Evolutionary conservation across 768 basidiomycete species (phyloP), one percentile per base, ranked within the genome.

Genomic region (Russula earlei): DNA sequence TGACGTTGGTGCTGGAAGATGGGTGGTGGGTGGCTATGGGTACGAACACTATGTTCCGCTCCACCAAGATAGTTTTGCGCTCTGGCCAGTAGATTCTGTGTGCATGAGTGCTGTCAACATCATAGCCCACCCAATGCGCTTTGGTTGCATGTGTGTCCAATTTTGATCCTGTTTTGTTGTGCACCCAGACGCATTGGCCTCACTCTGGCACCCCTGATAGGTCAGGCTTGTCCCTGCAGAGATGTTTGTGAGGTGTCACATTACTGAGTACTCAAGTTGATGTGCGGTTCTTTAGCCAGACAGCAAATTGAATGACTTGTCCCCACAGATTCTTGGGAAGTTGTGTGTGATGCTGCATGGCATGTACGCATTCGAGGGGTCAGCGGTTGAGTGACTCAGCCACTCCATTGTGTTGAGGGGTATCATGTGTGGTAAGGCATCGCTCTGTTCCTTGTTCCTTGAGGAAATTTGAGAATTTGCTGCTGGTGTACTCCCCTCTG

Each of bases 361-460:
- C 71, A 0, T 65, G 59, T 9, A 67, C 65, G 14, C 64, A 59
- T 25, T 74, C 68, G 5, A 69, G 10, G 1, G 70, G 33, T 0
- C 64, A 68, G 2, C 69, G 58, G 34, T 71, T 75, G 22, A 69
- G 63, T 3, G 67, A 59, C 55, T 77, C 73, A 0, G 72, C 69
- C 11, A 75, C 54, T 15, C 70, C n/a, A 52, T 74, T 74, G 56
- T 73, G 67, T 36, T 72, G 62, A 2, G 70, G 70, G 0, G 62
- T 67, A 36, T 67, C 56, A 9, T 65, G 68, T 0, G 63, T 62
- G 20, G 67, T 70, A 34, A 64, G 59, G 12, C 58, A 45, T 0
- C 56, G 63, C 6, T 49, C 56, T 0, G 60, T 67, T 0, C 68
- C 68, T n/a, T 62, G 53, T 1, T 53, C 37, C 1, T 58, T 49